Base-by-base conservation (phyloP, 768 basidiomycete species). In the Amanita jacksonii region DNA sequence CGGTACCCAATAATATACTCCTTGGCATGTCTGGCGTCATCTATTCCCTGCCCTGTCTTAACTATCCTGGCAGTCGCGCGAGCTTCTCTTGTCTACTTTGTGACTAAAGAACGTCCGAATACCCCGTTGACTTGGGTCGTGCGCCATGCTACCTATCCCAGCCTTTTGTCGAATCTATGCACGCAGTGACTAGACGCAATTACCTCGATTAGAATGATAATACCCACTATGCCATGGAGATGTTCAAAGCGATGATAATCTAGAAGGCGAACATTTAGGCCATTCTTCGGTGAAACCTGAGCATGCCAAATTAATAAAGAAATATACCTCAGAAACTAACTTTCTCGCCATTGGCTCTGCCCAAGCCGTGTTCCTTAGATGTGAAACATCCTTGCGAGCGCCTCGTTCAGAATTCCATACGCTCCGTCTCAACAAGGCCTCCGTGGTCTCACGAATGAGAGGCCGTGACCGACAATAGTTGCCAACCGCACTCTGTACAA, bases 71-170 rank as follows among this genome's bases (percentile, higher is more conserved):
- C 7, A n/a, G 6, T 30, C 42, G 28, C 41, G 43, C 31, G 33
- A 42, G 24, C 25, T 22, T 32, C 27, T 27, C 5, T 39, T 16
- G 38, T 7, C 12, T 5, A 20, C 42, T 30, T 40, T 49, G 47
- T 72, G 69, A 30, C 72, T 70, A 51, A 90, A 85, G 67, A 88
- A 90, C 2, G 72, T 68, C 16, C 84, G 72, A 36, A 92, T 82
- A 54, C 82, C 77, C 49, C 73, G 69, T 57, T 93, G 88, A 47
- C 75, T 76, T 23, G 79, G 76, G 54, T 92, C 88, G 55, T 81
- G 72, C 1, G 80, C 74, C 9, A 72, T 57, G 37, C 76, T 79
- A 5, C 85, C 81, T 36, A 87, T 81, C 1, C 89, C 86, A 2
- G 85, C 85, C 47, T 70, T 75, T 58, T 91, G 87, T 3, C 87